Base-by-base conservation (phyloP, 495 filamentous ascomycete species). In the Geoglossum glabrum region DNA sequence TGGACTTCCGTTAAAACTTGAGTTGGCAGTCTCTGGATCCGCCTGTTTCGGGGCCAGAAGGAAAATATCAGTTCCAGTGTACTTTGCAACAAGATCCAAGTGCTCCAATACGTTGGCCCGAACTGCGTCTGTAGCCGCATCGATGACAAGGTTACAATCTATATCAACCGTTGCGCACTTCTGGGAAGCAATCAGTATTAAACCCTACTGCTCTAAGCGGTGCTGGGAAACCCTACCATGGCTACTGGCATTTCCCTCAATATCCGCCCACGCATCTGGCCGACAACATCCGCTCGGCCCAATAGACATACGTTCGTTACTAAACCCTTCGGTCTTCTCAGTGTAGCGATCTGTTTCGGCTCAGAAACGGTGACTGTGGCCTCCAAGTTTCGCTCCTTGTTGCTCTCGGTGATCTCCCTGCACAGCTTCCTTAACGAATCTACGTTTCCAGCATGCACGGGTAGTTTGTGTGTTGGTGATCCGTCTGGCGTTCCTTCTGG, bases 1-100 rank as follows among this genome's bases (percentile, higher is more conserved):
- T n/a, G 79, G 69, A 64, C 83, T 83, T 54, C 82, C 80, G 56
- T 84, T 84, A 59, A 79, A 81, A 52, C 74, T 78, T 46, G 72
- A 67, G 40, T 72, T 67, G 26, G 73, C 71, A 61, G 69, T 76
- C 61, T 79, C 74, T 11, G 71, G 71, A 65, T 79, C 75, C 54
- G 71, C 67, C 56, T 74, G 66, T 70, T 87, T 93, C 25, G 86
- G 90, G 54, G 83, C 87, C 58, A 97, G 76, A 19, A 98, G 73
- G 70, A 98, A 98, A 62, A 98, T 92, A 67, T 97, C 93, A 57
- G 93, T 89, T 27, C 90, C 92, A 60, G 89, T 95, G 66, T 83
- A 89, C 49, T 72, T 75, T 23, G 92, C 84, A 66, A 92, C 78
- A 36, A 80, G 79, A 65, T 96, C 85, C 60, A 97, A 74, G 64